Conservation (phyloP, 208 protist genomes). For the Trypanosoma platydactyli region DNA sequence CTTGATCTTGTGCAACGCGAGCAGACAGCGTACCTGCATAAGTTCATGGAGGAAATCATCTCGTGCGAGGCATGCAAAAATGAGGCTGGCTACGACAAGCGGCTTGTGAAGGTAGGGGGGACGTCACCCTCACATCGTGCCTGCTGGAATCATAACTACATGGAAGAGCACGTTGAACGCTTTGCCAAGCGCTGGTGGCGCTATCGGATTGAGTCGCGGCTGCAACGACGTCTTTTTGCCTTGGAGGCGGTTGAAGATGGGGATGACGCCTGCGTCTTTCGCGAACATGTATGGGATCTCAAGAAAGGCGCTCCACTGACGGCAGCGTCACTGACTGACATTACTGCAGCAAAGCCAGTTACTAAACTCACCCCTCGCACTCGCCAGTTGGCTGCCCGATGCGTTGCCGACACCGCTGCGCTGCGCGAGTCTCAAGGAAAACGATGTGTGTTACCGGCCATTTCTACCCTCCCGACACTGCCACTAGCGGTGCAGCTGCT, state of each 20-base stretch:
- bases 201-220: slow-evolving; percentile 26
- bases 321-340: not conserved
- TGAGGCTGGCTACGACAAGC: slow-evolving; percentile 24
- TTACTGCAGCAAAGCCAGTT: not conserved
- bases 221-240: slow-evolving; percentile 29
- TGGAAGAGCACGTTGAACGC: slow-evolving; percentile 31
- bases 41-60: slow-evolving; percentile 38
- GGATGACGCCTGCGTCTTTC: not conserved
- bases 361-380: slow-evolving; percentile 9
- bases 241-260: not conserved
- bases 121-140: slow-evolving; percentile 11
- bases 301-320: not conserved
- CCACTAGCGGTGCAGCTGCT: slow-evolving; percentile 19
- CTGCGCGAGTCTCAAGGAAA: slow-evolving; percentile 3
- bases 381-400: slow-evolving; percentile 15
- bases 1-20: slow-evolving; percentile 51
- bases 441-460: not conserved
- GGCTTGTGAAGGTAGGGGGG: not conserved
- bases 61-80: slow-evolving; percentile 22
- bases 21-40: slow-evolving; percentile 44
- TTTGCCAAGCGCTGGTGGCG: slow-evolving; percentile 42
- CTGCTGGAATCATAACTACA: slow-evolving; percentile 44
- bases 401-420: slow-evolving; percentile 5
- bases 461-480: slow-evolving; percentile 16
- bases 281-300: slow-evolving; percentile 21